Base-by-base conservation (phyloP, 2,329 filamentous ascomycete species). In the Microdochium bolleyi region DNA sequence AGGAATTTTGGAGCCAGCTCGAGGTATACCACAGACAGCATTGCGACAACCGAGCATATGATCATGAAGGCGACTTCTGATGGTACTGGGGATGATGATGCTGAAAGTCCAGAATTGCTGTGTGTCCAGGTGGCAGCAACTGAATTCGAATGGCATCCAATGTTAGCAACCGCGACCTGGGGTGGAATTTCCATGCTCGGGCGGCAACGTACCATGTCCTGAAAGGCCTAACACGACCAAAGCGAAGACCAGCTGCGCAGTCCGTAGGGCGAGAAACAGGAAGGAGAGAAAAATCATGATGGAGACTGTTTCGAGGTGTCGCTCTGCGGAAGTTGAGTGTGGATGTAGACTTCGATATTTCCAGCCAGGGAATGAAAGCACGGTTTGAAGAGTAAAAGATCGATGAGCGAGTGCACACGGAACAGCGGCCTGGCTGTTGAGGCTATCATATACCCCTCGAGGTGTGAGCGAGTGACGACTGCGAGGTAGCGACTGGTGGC, bases 31-130 rank as follows among this genome's bases (percentile, higher is more conserved):
- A 84, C 63, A 9, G 81, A 82, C 51, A 82, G 24, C 37, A 84
- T 62, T 25, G 80, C 79, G 60, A 79, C 75, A 46, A 79, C 57
- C 1, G 79, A 75, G 24, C 70, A 71, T 61, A 80, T 79, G 60
- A 84, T 67, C 56, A 84, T 66, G 64, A 83, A 83, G 69, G 76
- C 78, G 66, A 85, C 67, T 56, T 81, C 74, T 3, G 73, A 69
- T 0, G 82, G 82, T n/a, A 80, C 74, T 19, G 73, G 59, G 3
- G 73, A 74, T 57, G 75, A 70, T 61, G 78, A 24, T 21, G 9
- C 19, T 5, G 41, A 46, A 19, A 19, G 10, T 3, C 5, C 41
- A 11, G 41, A 46, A 85, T 60, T 80, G 70, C 55, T 67, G 70
- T 63, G 78, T 73, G 64, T 82, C 84, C 78, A 79, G 84, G 66